phyloP scores from a whole-genome alignment of 2,329 filamentous ascomycete species.

The Cordyceps javanica region DNA sequence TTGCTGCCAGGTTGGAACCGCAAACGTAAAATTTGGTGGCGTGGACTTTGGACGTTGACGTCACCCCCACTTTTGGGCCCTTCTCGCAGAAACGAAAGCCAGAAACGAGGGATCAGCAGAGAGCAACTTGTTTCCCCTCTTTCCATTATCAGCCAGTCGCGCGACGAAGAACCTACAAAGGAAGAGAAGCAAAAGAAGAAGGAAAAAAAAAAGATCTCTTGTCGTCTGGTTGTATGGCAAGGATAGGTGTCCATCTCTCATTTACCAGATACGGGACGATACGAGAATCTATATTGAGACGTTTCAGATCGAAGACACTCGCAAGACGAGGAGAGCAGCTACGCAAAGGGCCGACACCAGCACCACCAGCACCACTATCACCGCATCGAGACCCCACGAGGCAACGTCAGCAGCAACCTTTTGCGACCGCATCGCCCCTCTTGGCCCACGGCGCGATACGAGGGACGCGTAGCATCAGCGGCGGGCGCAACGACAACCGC shows the following conservation, averaged over 20 bases:
- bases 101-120: constrained; percentile 8
- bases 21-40: too few species aligned
- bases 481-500: not conserved
- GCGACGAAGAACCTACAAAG: not conserved
- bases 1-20: too few species aligned
- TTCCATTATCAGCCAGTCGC: too few species aligned
- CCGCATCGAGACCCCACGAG: constrained; percentile 1
- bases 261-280: not conserved
- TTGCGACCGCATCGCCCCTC: not conserved
- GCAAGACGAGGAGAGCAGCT: not conserved
- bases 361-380: not conserved
- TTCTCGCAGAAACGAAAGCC: too few species aligned
- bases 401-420: constrained; percentile 7
- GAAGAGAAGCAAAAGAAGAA: not conserved
- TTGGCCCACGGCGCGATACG: not conserved
- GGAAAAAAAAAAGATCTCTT: too few species aligned
- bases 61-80: constrained; percentile 25
- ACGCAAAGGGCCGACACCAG: not conserved
- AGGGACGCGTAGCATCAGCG: not conserved
- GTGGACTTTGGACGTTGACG: constrained; percentile 20
- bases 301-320: not conserved
- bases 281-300: not conserved
- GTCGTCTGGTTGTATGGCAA: not conserved
- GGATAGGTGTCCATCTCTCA: not conserved
- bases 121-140: not conserved